phyloP scores from a whole-genome alignment of 768 basidiomycete genomes.

The Kwoniella heveanensis region DNA sequence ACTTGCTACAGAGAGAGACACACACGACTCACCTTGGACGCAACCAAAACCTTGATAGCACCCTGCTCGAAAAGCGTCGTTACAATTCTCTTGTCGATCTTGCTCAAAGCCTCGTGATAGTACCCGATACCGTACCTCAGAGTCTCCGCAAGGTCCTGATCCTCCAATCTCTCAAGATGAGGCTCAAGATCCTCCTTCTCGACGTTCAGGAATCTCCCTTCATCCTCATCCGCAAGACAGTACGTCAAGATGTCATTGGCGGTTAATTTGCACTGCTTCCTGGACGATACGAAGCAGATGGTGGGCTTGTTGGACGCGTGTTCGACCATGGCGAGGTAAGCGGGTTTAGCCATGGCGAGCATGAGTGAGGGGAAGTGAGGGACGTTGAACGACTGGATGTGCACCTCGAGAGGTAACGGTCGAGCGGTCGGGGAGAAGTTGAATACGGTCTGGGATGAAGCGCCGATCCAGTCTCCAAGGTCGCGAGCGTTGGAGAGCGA shows the following conservation, averaged over 20 bases:
- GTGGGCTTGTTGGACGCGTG: constrained; percentile 82
- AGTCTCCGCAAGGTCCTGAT: constrained; percentile 73
- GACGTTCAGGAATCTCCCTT: constrained; percentile 85
- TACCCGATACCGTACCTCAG: constrained; percentile 89
- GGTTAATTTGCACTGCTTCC: constrained; percentile 90
- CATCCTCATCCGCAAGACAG: constrained; percentile 81
- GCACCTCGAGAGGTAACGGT: constrained; percentile 96
- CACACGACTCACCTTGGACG: constrained; percentile 71
- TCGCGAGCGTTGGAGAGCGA: constrained; percentile 95
- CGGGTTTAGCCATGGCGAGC: constrained; percentile 99
- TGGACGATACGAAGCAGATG: constrained; percentile 87
- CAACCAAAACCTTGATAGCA: constrained; percentile 90
- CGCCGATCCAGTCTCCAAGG: constrained; percentile 97
- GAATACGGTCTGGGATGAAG: constrained; percentile 89
- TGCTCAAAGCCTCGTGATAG: constrained; percentile 89
- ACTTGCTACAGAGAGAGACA: too few species aligned
- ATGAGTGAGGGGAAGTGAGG: constrained; percentile 99
- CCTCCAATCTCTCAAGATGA: constrained; percentile 81
- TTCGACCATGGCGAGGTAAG: constrained; percentile 88
- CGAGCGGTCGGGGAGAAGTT: constrained; percentile 97
- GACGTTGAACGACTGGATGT: constrained; percentile 90
- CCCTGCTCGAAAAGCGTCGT: constrained; percentile 89
- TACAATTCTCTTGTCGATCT: constrained; percentile 91
- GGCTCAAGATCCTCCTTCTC: constrained; percentile 78
- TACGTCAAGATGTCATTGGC: constrained; percentile 88